phyloP scores from a whole-genome alignment of 768 basidiomycete species.

The Royoungia palumana region DNA sequence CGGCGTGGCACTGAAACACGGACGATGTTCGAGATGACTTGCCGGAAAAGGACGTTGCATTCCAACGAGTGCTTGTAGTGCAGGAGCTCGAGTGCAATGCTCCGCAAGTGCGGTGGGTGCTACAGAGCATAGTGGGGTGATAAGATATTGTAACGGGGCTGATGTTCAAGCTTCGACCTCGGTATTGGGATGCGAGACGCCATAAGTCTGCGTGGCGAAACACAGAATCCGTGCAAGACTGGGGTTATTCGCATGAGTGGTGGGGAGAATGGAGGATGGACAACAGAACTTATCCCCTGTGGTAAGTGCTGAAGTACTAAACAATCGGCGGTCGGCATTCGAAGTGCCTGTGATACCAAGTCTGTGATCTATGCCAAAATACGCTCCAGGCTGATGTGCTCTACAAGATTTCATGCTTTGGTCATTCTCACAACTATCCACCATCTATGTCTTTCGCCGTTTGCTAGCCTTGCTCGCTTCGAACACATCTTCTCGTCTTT shows the following conservation, averaged over 20 bases:
- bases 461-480: constrained; percentile 57
- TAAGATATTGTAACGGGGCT: no score
- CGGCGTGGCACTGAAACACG: constrained; percentile 49
- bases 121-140: constrained; percentile 34
- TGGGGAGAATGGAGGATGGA: neutral
- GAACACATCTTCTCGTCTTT: constrained; percentile 61
- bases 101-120: constrained; percentile 48
- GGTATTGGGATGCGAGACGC: no score
- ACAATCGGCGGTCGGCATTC: no score
- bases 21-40: constrained; percentile 32
- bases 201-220: constrained; percentile 38
- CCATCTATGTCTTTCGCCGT: constrained; percentile 34
- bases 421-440: neutral
- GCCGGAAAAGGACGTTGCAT: constrained; percentile 34
- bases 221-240: constrained; percentile 32
- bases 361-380: neutral
- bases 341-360: no score
- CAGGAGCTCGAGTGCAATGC: constrained; percentile 53
- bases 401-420: neutral
- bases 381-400: constrained; percentile 10
- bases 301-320: constrained; percentile 1
- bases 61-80: constrained; percentile 60
- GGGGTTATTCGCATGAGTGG: neutral
- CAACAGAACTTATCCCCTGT: constrained; percentile 1
- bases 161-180: no score